Base-by-base conservation (phyloP, 2,329 filamentous ascomycete genomes). In the Talaromyces sp. region DNA sequence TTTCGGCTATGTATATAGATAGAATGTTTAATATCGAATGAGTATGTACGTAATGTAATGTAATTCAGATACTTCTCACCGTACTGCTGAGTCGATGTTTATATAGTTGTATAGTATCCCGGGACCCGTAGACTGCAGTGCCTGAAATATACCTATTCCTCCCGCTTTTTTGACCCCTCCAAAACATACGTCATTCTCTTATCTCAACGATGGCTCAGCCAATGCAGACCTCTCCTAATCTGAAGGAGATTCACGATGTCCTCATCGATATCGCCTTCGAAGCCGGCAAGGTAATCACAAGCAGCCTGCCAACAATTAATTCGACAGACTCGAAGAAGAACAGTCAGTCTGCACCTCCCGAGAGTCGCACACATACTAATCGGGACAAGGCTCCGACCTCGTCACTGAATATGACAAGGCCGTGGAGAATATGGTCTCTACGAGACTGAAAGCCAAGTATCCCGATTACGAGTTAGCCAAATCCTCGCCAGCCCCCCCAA, bases 401-500 rank as follows among this genome's bases (percentile, higher is more conserved):
- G 86, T 89, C 19, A 89, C 86, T 8, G 84, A 88, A 75, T 88
- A 86, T 65, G 86, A 89, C 74, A 84, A 82, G 67, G 86, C 85
- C 5, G 86, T 88, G 39, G 86, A 89, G 72, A 81, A 79, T 24
- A 81, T 86, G 74, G 82, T 88, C 47, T 86, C 83, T 5, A 78
- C 78, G 3, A 76, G 78, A 1, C 77, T 88, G 33, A 78, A 75
- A 64, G 71, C 78, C 9, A 81, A 80, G 68, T 88, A 86, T 71
- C 86, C 86, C 0, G 66, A 78, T 62, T 86, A 84, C 72, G 73
- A 79, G 77, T 86, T 78, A 11, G 73, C 33, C 13, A 10, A 73
- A 74, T 37, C 45, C 49, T 52, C 58, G 35, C 50, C 57, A n/a
- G 64, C n/a, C 1, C 31, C 22, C 22, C 22, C 22, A 2, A 45